phyloP scores from a whole-genome alignment of 2,329 filamentous ascomycete genomes.

The Microsporum ferrugineum region DNA sequence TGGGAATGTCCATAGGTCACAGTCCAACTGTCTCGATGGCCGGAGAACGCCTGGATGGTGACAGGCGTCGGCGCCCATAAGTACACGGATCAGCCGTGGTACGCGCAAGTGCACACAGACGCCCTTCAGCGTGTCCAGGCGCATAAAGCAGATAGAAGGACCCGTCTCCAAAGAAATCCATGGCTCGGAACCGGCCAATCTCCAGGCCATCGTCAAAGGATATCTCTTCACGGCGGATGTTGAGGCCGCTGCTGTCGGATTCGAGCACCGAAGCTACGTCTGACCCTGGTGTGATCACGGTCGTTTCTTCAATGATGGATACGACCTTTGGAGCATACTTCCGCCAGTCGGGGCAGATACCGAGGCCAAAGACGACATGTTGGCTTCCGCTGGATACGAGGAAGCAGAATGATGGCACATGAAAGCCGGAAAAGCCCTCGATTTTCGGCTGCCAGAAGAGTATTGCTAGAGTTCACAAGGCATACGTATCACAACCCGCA shows the following conservation, averaged over 20 bases:
- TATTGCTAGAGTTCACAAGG: not conserved
- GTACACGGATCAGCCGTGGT: slow-evolving; percentile 15
- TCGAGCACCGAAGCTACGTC: not conserved
- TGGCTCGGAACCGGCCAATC: slow-evolving; percentile 19
- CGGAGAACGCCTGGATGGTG: slow-evolving; percentile 22
- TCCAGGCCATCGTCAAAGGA: slow-evolving; percentile 10
- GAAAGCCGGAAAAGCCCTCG: not conserved
- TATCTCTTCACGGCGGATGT: slow-evolving; percentile 1
- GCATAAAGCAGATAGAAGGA: slow-evolving; percentile 22
- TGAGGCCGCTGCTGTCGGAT: not conserved
- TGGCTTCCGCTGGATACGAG: not conserved
- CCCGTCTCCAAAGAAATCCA: slow-evolving; percentile 24
- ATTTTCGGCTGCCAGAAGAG: not conserved
- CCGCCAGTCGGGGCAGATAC: not conserved
- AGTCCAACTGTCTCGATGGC: slow-evolving; percentile 16
- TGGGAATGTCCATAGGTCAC: no score
- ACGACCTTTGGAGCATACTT: not conserved
- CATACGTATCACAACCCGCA: not conserved
- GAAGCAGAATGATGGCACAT: not conserved
- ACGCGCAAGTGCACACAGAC: slow-evolving; percentile 21
- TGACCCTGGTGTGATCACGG: slow-evolving; percentile 7
- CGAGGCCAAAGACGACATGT: not conserved
- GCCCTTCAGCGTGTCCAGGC: slow-evolving; percentile 20
- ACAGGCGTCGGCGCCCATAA: slow-evolving; percentile 21
- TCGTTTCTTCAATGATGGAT: not conserved